Percentiles rank a stretch among this genome's conserved stretches.
phyloP scores from a whole-genome alignment of 2,329 filamentous ascomycete genomes.

The Cordyceps fumosorosea region DNA sequence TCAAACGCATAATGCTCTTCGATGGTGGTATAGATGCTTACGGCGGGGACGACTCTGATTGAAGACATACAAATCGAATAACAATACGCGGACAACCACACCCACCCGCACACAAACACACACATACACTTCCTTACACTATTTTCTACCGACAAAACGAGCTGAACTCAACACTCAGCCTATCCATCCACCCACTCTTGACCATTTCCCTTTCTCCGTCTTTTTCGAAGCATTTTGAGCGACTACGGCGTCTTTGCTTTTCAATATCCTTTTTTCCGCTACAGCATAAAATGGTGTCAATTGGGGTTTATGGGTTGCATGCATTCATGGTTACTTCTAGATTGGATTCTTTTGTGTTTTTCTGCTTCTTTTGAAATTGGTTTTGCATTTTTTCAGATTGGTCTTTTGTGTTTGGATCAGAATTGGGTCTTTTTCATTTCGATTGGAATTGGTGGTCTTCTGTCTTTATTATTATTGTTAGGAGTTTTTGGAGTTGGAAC shows the following conservation, averaged over 20 bases:
- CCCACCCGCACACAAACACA: background rate
- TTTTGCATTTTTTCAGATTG: background rate
- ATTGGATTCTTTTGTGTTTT: background rate
- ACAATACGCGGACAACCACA: background rate
- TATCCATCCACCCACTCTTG: background rate
- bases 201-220: background rate
- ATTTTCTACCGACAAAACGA: background rate
- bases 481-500: background rate
- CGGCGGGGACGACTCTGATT: constrained; percentile 32
- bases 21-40: background rate
- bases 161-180: background rate
- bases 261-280: background rate
- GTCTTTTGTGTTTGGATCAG: background rate
- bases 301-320: background rate
- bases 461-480: background rate
- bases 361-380: background rate
- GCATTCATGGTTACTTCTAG: background rate
- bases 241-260: background rate
- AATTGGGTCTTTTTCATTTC: background rate
- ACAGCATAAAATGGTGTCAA: background rate
- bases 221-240: background rate
- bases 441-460: background rate
- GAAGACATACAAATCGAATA: background rate
- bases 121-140: background rate
- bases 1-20: background rate